Base-by-base conservation (phyloP, 257 asterid genomes). In the Prunella vulgaris region DNA sequence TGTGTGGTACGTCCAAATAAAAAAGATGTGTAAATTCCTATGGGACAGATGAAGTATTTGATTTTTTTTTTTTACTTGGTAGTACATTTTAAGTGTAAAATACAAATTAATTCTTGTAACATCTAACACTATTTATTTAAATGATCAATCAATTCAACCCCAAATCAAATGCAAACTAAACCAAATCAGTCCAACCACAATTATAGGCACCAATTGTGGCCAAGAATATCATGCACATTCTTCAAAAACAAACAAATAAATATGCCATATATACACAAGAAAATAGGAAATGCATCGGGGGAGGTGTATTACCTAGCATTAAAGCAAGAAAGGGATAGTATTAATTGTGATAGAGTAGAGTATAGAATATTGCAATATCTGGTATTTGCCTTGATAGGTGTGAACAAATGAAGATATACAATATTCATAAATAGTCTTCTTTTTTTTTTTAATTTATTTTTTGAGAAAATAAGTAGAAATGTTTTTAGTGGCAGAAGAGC, bases 361-460 rank as follows among this genome's bases (percentile, higher is more conserved):
- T 57, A n/a, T n/a, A 28, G 10, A 28, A 17, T 25, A 59, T 15
- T 12, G 30, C 25, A 15, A 35, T 21, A 67, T 13, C 33, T 20
- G 53, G 18, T 40, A 21, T 63, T 58, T 49, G 71, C 61, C 33
- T 71, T 28, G 74, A 60, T 37, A 60, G 72, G 56, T 62, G 79
- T 54, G 76, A 38, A 46, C 32, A 44, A 27, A 69, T 69, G 58
- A 66, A 40, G 75, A 42, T 68, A 56, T 20, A 71, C 9, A 42
- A 13, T 42, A 42, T 5, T 1, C n/a, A n/a, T 24, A 15, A 64
- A 73, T 64, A 64, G 64, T 38, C 70, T 2, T 24, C 27, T 52
- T 32, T 64, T 32, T 64, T 62, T n/a, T n/a, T n/a, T n/a, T n/a
- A n/a, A n/a, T n/a, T n/a, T n/a, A n/a, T n/a, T n/a, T n/a, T 10